Percentiles rank a stretch among this genome's conserved stretches.
Conservation (phyloP, 495 filamentous ascomycete species). For the Poronia punctata region DNA sequence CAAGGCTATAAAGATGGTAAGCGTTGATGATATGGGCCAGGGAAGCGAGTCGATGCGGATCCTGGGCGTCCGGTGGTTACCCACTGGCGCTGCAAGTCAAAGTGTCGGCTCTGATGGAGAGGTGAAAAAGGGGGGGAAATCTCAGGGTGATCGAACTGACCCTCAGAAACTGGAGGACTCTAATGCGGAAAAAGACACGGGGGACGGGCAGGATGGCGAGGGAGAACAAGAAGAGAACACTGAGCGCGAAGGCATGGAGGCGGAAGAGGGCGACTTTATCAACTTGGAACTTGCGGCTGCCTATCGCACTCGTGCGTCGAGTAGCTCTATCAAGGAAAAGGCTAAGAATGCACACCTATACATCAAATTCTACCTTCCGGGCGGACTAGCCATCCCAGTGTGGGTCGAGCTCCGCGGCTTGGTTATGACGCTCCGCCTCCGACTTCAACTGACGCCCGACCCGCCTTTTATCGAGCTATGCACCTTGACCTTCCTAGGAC, state of each 20-base stretch:
- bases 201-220: constrained; percentile 19
- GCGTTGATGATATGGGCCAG: constrained; percentile 63
- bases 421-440: constrained; percentile 56
- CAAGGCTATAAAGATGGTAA: constrained; percentile 58
- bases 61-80: constrained; percentile 59
- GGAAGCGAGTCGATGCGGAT: constrained; percentile 59
- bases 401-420: constrained; percentile 67
- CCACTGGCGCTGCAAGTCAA: constrained; percentile 54
- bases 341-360: constrained; percentile 64
- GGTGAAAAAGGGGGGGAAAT: constrained; percentile 26
- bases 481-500: constrained; percentile 69
- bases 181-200: constrained; percentile 24
- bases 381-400: constrained; percentile 52
- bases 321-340: constrained; percentile 50
- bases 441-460: constrained; percentile 63
- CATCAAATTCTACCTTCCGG: constrained; percentile 60
- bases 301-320: constrained; percentile 52
- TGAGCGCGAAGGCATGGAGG: constrained; percentile 59
- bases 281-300: constrained; percentile 65
- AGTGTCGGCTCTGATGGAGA: constrained; percentile 51
- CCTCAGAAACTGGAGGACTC: constrained; percentile 30
- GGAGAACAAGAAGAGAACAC: constrained; percentile 38
- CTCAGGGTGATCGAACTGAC: constrained; percentile 45
- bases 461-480: constrained; percentile 65
- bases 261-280: constrained; percentile 66